These are phyloP conservation scores for Metarhizium album DNA, from an alignment of 2,329 filamentous ascomycete genomes.

Conservation along the genomic window DNA sequence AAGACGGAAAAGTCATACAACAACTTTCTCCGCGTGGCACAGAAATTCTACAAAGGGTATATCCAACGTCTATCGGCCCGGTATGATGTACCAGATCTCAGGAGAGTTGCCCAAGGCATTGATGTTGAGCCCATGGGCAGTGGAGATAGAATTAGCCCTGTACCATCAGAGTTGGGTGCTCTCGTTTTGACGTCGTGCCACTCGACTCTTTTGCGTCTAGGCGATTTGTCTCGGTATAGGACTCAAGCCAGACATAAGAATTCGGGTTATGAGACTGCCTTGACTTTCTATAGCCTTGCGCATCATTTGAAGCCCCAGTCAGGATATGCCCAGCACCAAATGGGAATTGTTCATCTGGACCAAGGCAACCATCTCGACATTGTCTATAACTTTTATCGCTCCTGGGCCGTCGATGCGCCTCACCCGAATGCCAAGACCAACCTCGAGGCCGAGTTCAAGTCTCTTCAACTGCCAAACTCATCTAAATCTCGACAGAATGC, in stretches of 20 bases:
- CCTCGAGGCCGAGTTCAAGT: constrained; percentile 65
- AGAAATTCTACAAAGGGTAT: constrained; percentile 80
- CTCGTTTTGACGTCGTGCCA: constrained; percentile 66
- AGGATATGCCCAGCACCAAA: constrained; percentile 79
- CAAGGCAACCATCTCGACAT: constrained; percentile 72
- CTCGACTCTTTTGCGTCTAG: constrained; percentile 72
- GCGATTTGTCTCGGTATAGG: constrained; percentile 83
- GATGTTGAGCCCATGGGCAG: constrained; percentile 31
- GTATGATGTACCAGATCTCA: constrained; percentile 43
- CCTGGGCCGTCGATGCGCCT: constrained; percentile 62
- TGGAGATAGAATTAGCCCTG: constrained; percentile 32
- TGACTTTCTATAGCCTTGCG: constrained; percentile 78
- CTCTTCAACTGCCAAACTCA: constrained; percentile 30
- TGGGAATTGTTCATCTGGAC: constrained; percentile 73
- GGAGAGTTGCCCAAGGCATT: constrained; percentile 30
- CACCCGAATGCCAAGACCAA: constrained; percentile 67
- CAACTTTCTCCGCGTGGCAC: constrained; percentile 76
- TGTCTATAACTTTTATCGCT: constrained; percentile 82
- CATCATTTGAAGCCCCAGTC: constrained; percentile 66
- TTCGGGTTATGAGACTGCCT: constrained; percentile 66
- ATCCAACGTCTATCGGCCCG: constrained; percentile 63
- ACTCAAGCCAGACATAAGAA: constrained; percentile 61
- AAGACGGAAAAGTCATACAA: constrained; percentile 75
- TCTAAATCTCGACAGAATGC: constrained; percentile 21
- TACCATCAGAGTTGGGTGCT: constrained; percentile 39